Evolutionary conservation across 768 basidiomycete species (phyloP).

Genomic region (Lactarius vividus): DNA sequence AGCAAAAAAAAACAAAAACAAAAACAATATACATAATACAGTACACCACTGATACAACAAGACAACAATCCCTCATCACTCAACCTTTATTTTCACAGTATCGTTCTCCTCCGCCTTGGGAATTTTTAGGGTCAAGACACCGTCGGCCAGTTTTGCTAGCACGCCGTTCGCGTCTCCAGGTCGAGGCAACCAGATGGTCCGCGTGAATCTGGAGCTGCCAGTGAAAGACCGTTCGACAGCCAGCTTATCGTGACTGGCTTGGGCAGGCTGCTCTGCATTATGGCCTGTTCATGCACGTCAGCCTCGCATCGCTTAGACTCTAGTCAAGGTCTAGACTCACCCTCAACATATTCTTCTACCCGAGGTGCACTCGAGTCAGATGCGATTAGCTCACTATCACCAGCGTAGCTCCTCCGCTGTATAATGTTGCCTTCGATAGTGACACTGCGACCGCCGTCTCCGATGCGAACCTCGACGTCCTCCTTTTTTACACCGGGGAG

Average conservation of each 20-base stretch:
- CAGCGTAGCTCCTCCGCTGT: background rate
- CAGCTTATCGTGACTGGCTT: slow-evolving; percentile 38
- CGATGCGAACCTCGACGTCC: slow-evolving; percentile 66
- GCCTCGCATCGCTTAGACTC: slow-evolving; percentile 21
- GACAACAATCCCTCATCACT: slow-evolving; percentile 28
- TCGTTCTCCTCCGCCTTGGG: slow-evolving; percentile 60
- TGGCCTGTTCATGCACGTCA: slow-evolving; percentile 25
- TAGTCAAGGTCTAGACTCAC: background rate
- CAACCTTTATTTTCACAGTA: slow-evolving; percentile 47
- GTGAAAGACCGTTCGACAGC: slow-evolving; percentile 61
- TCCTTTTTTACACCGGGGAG: slow-evolving; percentile 78
- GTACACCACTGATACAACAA: background rate
- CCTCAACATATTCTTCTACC: slow-evolving; percentile 10
- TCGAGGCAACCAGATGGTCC: slow-evolving; percentile 71
- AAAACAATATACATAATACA: slow-evolving; percentile 7
- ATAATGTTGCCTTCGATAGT: slow-evolving; percentile 66
- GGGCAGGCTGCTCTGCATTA: slow-evolving; percentile 18
- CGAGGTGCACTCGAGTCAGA: background rate
- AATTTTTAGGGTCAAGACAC: slow-evolving; percentile 61
- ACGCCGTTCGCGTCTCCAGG: slow-evolving; percentile 58
- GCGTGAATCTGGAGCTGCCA: slow-evolving; percentile 53
- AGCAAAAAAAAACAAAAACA: background rate
- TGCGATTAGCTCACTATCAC: background rate
- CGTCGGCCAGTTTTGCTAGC: slow-evolving; percentile 62
- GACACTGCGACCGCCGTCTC: slow-evolving; percentile 65